Percentiles rank a stretch among this genome's conserved stretches.
These are phyloP conservation scores for Phytophthora sansomeana DNA, from an alignment of 352 stramenopile species.

Conservation along the genomic window DNA sequence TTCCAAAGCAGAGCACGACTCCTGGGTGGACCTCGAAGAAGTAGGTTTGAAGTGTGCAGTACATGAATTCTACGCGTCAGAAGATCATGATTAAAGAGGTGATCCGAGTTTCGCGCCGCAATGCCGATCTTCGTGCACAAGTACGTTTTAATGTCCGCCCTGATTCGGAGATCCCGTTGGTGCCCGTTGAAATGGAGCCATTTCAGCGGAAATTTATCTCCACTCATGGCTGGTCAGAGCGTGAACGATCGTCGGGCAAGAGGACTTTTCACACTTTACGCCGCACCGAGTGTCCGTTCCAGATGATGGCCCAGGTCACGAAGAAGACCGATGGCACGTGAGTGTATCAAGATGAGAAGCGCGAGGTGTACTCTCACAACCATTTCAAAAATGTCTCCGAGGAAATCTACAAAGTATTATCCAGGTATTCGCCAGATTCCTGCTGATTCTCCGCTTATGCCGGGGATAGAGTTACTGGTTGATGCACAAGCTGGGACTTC, in stretches of 20 bases:
- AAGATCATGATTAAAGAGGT: conserved; percentile 11
- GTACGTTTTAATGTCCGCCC: background rate
- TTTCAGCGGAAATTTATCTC: conserved; percentile 18
- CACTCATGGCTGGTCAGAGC: background rate
- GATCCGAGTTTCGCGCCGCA: background rate
- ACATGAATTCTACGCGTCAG: background rate
- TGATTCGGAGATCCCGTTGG: conserved; percentile 2
- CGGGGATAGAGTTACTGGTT: background rate
- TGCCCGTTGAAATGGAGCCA: conserved; percentile 4
- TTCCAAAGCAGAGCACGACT: background rate
- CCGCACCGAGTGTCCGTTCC: background rate
- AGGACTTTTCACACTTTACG: background rate
- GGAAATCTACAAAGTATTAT: background rate
- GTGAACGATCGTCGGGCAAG: background rate
- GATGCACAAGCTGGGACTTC: background rate
- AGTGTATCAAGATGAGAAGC: background rate
- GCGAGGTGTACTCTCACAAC: background rate
- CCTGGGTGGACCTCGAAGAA: background rate
- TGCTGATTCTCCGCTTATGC: background rate
- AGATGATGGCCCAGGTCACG: conserved; percentile 1
- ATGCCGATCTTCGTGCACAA: conserved; percentile 3
- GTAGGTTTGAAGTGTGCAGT: background rate
- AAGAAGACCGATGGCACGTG: too few species aligned
- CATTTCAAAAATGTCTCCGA: background rate
- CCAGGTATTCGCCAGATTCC: background rate